Percentiles rank a stretch among this genome's conserved stretches.
Evolutionary conservation across 2,329 filamentous ascomycete genomes (phyloP).

Genomic region (Phialophora chinensis): DNA sequence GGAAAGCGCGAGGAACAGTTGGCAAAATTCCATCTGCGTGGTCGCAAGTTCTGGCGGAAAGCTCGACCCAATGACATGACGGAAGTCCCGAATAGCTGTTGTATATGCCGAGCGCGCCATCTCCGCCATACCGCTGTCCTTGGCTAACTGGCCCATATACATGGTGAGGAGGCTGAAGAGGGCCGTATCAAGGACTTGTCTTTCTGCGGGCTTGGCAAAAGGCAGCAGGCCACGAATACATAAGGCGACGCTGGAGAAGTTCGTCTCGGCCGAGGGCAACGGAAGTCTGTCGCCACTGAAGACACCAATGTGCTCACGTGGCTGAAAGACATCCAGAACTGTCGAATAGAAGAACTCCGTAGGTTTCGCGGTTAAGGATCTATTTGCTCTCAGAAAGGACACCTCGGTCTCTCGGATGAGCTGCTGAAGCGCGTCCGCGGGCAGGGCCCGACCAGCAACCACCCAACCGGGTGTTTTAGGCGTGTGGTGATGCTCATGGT

Average conservation of each 20-base stretch:
- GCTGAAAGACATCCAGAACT: conserved; percentile 13
- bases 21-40: background rate
- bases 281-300: conserved; percentile 15
- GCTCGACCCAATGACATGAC: conserved; percentile 4
- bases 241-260: conserved; percentile 13
- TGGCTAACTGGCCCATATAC: conserved; percentile 14
- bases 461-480: background rate
- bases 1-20: conserved; percentile 8
- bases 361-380: background rate
- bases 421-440: background rate
- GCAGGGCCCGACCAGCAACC: background rate
- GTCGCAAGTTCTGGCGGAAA: background rate
- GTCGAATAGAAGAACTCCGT: conserved; percentile 17
- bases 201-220: background rate
- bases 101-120: conserved; percentile 14
- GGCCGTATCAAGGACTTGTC: conserved; percentile 9
- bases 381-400: background rate
- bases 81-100: conserved; percentile 10
- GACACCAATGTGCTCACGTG: background rate
- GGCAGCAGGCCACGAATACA: conserved; percentile 17
- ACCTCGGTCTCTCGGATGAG: background rate
- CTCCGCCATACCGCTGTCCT: conserved; percentile 4
- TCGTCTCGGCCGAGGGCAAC: background rate
- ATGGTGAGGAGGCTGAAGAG: conserved; percentile 17
- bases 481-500: background rate